A percentile compares a stretch with the other conserved stretches of the same genome.
These are phyloP conservation scores for Ascodesmis nigricans DNA, from an alignment of 495 filamentous ascomycete genomes.

Conservation along the genomic window DNA sequence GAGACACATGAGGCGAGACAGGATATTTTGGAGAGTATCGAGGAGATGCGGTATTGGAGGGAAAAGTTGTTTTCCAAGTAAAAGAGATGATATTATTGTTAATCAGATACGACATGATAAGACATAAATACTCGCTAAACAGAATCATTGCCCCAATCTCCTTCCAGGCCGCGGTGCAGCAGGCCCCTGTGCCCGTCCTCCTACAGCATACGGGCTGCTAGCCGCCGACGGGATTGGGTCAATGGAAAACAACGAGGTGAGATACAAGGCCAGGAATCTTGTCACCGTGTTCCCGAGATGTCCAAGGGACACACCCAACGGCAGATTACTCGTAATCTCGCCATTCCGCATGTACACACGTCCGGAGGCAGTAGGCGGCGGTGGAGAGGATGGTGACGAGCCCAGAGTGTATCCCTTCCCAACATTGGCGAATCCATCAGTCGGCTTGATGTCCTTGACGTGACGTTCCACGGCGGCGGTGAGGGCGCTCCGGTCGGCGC, in stretches of 20 bases:
- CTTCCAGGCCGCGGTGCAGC: no score
- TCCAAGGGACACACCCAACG: no score
- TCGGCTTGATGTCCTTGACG: constrained; percentile 31
- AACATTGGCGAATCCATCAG: constrained; percentile 23
- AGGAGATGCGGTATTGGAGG: constrained; percentile 67
- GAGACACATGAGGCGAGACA: constrained; percentile 58
- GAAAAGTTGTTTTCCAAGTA: constrained; percentile 41
- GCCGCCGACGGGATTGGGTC: no score
- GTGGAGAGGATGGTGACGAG: constrained; percentile 25
- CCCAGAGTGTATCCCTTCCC: constrained; percentile 25
- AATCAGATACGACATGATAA: no score
- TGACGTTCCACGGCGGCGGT: constrained; percentile 57
- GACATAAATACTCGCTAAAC: no score
- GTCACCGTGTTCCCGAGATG: no score
- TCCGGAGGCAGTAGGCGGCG: constrained; percentile 17
- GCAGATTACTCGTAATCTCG: constrained; percentile 8
- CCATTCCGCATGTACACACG: constrained; percentile 18
- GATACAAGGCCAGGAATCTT: no score
- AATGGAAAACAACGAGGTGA: no score
- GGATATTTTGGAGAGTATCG: constrained; percentile 90
- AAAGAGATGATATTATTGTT: no score
- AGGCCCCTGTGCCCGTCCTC: no score
- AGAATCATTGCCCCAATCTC: no score
- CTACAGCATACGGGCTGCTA: no score
- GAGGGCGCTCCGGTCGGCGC: constrained; percentile 54